A percentile compares a stretch with the other conserved stretches of the same genome.
Evolutionary conservation across 768 basidiomycete genomes (phyloP).

Genomic region (Lactarius hengduanensis): DNA sequence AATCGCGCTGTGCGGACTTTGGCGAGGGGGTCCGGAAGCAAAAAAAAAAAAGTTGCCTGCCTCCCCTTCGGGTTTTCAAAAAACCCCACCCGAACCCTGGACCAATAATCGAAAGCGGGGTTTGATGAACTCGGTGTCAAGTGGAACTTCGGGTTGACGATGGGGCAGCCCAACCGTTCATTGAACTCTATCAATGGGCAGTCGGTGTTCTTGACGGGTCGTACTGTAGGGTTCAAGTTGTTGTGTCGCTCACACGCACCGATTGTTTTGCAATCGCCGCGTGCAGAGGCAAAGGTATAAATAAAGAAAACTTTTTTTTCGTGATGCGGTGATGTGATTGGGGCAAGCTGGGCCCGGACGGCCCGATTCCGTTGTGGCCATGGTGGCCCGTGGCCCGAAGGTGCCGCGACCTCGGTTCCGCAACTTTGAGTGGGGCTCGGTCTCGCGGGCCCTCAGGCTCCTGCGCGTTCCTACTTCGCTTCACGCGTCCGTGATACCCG

Average conservation of each 20-base stretch:
- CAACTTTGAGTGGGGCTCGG: neutral
- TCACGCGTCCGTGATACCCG: neutral
- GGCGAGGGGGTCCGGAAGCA: constrained; percentile 9
- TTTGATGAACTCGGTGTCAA: neutral
- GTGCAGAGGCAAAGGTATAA: neutral
- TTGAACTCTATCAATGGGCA: neutral
- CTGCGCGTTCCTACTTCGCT: neutral
- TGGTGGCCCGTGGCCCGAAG: too few relatives aligned
- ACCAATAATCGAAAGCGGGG: neutral
- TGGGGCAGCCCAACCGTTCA: neutral
- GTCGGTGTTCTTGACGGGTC: too few relatives aligned
- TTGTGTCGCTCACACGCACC: neutral
- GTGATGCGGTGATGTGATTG: neutral
- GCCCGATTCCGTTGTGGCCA: neutral
- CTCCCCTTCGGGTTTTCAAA: constrained; percentile 12
- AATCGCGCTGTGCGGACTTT: constrained; percentile 9
- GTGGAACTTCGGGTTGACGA: neutral
- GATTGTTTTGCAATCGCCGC: neutral
- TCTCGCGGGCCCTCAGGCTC: neutral
- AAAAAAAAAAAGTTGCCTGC: constrained; percentile 6
- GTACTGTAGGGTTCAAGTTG: too few relatives aligned
- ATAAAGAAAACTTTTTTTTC: neutral
- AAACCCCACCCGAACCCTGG: neutral
- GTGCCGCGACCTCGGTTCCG: too few relatives aligned
- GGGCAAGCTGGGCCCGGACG: neutral